Percentiles rank a stretch among this genome's conserved stretches.
phyloP scores from a whole-genome alignment of 305 asterid genomes.

The Plantago rigida region DNA sequence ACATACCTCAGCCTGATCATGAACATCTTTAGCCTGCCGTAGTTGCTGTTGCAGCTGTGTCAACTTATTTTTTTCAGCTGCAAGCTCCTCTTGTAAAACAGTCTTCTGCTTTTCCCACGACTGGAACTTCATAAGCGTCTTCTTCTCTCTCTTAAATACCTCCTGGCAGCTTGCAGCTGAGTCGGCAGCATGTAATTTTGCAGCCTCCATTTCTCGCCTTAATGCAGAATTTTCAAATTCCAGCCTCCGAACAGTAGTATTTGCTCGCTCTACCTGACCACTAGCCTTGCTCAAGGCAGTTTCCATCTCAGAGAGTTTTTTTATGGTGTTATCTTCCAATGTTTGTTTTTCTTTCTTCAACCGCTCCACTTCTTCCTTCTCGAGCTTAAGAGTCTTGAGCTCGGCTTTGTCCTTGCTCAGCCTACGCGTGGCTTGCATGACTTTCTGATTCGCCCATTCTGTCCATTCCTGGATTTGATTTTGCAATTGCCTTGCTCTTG shows the following conservation, averaged over 20 bases:
- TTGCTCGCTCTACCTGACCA: conserved; percentile 73
- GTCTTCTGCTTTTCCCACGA: conserved; percentile 84
- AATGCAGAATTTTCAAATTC: conserved; percentile 55
- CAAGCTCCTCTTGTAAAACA: conserved; percentile 61
- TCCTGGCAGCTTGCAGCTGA: conserved; percentile 70
- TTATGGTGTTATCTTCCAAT: conserved; percentile 68
- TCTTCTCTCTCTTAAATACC: conserved; percentile 70
- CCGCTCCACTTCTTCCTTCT: conserved; percentile 81
- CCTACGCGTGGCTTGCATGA: conserved; percentile 84
- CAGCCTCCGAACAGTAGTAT: conserved; percentile 58
- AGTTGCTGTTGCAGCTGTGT: conserved; percentile 44
- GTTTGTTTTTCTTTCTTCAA: conserved; percentile 71
- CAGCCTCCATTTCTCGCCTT: conserved; percentile 74
- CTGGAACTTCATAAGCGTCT: conserved; percentile 52
- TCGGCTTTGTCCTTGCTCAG: conserved; percentile 79
- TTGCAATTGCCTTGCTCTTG: conserved; percentile 60
- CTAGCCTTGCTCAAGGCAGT: conserved; percentile 70
- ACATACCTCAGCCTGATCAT: conserved; percentile 67
- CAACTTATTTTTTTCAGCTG: conserved; percentile 45
- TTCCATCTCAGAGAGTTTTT: conserved; percentile 78
- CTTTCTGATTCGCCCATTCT: conserved; percentile 94
- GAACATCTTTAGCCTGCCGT: conserved; percentile 47
- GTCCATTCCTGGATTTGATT: conserved; percentile 87
- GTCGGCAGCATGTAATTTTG: conserved; percentile 56
- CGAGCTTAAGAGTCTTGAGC: conserved; percentile 72